These are phyloP conservation scores for Crithidia thermophila DNA, from an alignment of 208 protist species.

Conservation along the genomic window DNA sequence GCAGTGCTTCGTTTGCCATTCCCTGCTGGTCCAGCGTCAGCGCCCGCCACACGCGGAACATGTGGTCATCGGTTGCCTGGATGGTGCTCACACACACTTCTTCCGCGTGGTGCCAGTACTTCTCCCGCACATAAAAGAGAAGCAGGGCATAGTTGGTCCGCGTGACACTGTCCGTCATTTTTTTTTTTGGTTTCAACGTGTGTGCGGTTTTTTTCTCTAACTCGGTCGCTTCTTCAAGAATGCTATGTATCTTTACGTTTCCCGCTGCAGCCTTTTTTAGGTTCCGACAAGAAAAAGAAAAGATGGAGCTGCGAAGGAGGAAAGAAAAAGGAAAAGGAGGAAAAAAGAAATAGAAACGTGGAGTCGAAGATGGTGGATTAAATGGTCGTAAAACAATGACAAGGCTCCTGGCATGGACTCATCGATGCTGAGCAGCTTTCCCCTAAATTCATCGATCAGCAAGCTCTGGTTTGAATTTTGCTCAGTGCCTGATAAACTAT, in stretches of 20 bases:
- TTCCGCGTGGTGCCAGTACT: slow-evolving; percentile 87
- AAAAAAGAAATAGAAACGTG: neutral
- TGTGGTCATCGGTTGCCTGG: slow-evolving; percentile 70
- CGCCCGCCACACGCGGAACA: slow-evolving; percentile 87
- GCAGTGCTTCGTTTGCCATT: slow-evolving; percentile 76
- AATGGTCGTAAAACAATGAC: too few relatives aligned
- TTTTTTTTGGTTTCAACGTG: slow-evolving; percentile 1
- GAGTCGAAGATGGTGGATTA: neutral
- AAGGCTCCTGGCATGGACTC: too few relatives aligned
- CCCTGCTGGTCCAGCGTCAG: slow-evolving; percentile 81
- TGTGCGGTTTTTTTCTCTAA: neutral
- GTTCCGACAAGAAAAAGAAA: neutral
- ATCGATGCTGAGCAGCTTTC: too few relatives aligned
- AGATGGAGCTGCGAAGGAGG: neutral
- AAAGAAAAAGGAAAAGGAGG: neutral
- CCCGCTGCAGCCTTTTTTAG: too few relatives aligned
- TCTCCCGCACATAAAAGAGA: slow-evolving; percentile 82
- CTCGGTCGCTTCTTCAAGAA: neutral
- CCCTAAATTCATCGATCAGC: too few relatives aligned
- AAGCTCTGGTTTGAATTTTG: too few relatives aligned
- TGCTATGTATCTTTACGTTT: too few relatives aligned
- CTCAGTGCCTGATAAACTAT: too few relatives aligned
- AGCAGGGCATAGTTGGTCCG: slow-evolving; percentile 80
- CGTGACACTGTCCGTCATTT: slow-evolving; percentile 47
- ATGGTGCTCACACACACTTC: slow-evolving; percentile 68